Conservation (phyloP, 2,329 filamentous ascomycete genomes). For the Aspergillus sojae region DNA sequence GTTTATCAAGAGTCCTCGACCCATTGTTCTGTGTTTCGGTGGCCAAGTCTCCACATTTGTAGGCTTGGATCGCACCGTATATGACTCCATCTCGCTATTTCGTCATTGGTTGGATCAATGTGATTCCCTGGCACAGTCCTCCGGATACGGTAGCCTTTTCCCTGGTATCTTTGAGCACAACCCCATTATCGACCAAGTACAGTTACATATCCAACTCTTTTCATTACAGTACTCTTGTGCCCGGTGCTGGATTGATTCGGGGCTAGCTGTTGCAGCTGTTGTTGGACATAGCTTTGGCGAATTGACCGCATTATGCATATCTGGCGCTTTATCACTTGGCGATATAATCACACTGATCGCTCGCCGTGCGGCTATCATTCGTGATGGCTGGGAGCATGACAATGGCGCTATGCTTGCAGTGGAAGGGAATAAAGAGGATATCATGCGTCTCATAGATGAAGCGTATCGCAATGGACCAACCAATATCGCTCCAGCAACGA, state of each 20-base stretch:
- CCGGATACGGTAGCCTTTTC: constrained; percentile 29
- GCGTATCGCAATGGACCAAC: background rate
- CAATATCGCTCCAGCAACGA: constrained; percentile 10
- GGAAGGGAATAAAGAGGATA: constrained; percentile 28
- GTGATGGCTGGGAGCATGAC: constrained; percentile 35
- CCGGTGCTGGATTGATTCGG: constrained; percentile 41
- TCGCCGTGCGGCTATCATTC: constrained; percentile 35
- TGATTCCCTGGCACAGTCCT: constrained; percentile 25
- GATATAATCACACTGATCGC: constrained; percentile 35
- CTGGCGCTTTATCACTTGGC: constrained; percentile 30
- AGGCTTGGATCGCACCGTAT: constrained; percentile 29
- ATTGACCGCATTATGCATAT: constrained; percentile 37
- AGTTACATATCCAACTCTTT: constrained; percentile 43
- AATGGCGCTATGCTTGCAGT: constrained; percentile 37
- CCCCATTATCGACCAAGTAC: constrained; percentile 14
- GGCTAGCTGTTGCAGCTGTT: constrained; percentile 34
- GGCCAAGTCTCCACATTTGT: constrained; percentile 38
- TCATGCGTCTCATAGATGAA: constrained; percentile 7
- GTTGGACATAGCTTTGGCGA: constrained; percentile 45
- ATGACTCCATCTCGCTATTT: constrained; percentile 27
- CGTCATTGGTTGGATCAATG: constrained; percentile 39
- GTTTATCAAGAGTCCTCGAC: constrained; percentile 5
- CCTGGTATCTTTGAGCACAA: constrained; percentile 31
- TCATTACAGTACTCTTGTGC: constrained; percentile 43
- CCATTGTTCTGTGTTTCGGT: constrained; percentile 42